A percentile compares a stretch with the other conserved stretches of the same genome.
phyloP scores from a whole-genome alignment of 345 rosid genomes.

The Citrus sinensis region DVS_A1.0 CM039169.1:22238501-22239000 shows the following conservation, averaged over 20 bases:
- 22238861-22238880: neutral
- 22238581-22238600: neutral
- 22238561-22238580: neutral
- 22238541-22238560: neutral
- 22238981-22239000: neutral
- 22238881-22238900: neutral
- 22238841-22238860: neutral
- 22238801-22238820: neutral
- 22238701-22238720: neutral
- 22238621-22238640: neutral
- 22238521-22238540: constrained; percentile 1
- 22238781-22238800: neutral
- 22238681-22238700: neutral
- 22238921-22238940: neutral
- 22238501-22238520: neutral
- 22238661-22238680: neutral
- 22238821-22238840: neutral
- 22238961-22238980: neutral
- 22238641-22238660: neutral
- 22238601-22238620: neutral
- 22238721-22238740: neutral
- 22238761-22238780: neutral
- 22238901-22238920: neutral
- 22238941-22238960: neutral
- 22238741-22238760: neutral